Evolutionary conservation across 2,329 filamentous ascomycete genomes (phyloP).

Genomic region (Xylariaceae sp.): DNA sequence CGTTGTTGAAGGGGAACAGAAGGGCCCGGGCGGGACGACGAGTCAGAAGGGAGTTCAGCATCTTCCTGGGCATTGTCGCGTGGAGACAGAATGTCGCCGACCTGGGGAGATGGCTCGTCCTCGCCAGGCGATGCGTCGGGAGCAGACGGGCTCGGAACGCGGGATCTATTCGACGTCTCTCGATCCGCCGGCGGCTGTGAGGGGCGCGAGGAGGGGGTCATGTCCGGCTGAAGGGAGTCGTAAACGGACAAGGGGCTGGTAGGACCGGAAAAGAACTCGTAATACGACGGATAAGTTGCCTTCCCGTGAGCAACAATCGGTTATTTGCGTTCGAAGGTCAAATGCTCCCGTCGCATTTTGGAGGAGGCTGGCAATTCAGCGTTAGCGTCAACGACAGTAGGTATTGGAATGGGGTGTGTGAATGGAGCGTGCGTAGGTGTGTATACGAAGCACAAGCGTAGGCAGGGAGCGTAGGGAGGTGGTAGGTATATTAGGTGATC

Average conservation of each 20-base stretch:
- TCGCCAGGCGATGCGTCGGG: conserved; percentile 38
- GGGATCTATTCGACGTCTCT: conserved; percentile 25
- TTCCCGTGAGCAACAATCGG: conserved; percentile 11
- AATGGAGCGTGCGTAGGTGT: not conserved
- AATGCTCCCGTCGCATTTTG: conserved; percentile 19
- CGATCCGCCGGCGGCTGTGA: conserved; percentile 29
- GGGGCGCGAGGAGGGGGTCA: conserved; percentile 31
- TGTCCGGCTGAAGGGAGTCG: conserved; percentile 22
- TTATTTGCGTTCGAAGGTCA: conserved; percentile 16
- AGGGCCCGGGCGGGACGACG: conserved; percentile 35
- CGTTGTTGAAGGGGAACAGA: conserved; percentile 67
- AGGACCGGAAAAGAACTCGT: conserved; percentile 8
- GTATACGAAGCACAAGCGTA: too few species aligned
- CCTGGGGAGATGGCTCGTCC: conserved; percentile 32
- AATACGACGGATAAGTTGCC: conserved; percentile 5
- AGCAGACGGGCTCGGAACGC: conserved; percentile 34
- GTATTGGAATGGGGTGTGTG: not conserved
- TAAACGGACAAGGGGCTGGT: conserved; percentile 4
- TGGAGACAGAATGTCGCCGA: conserved; percentile 32
- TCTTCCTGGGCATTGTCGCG: conserved; percentile 36
- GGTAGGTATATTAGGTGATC: too few species aligned
- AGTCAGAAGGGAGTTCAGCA: conserved; percentile 21
- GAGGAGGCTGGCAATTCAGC: not conserved
- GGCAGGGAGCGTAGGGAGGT: too few species aligned
- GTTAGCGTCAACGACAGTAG: not conserved